Evolutionary conservation across 2,329 filamentous ascomycete genomes (phyloP).

Genomic region (Neofusicoccum sp.): DNA sequence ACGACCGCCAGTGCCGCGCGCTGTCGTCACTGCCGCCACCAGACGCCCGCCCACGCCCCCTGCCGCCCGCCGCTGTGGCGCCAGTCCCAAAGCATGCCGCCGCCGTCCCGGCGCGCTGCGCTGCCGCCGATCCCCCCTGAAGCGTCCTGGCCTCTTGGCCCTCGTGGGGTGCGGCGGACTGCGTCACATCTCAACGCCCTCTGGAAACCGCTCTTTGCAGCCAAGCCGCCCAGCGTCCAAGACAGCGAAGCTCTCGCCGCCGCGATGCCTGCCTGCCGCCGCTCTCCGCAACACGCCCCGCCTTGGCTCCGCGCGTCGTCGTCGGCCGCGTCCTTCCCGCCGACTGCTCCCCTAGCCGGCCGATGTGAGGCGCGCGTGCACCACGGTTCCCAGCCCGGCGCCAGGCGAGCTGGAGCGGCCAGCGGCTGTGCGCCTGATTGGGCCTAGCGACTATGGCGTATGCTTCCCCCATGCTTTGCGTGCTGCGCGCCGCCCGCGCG

Average conservation of each 20-base stretch:
- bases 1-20: not conserved
- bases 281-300: not conserved
- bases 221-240: not conserved
- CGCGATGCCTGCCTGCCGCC: not conserved
- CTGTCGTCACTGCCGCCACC: not conserved
- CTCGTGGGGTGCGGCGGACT: slow-evolving; percentile 5
- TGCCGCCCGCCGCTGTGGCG: not conserved
- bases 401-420: not conserved
- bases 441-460: slow-evolving; percentile 8
- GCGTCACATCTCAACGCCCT: not conserved
- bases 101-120: too few species aligned
- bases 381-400: not conserved
- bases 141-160: not conserved
- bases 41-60: not conserved
- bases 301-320: not conserved
- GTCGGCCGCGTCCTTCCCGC: not conserved
- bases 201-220: not conserved
- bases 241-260: not conserved
- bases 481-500: not conserved
- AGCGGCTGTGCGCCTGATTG: not conserved
- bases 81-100: not conserved
- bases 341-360: too few species aligned
- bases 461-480: slow-evolving; percentile 8
- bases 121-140: slow-evolving; percentile 3
- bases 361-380: too few species aligned